Percentiles rank a stretch among this genome's conserved stretches.
Conservation (phyloP, 148 eudicot genomes). For the Persicaria tinctoria region DNA sequence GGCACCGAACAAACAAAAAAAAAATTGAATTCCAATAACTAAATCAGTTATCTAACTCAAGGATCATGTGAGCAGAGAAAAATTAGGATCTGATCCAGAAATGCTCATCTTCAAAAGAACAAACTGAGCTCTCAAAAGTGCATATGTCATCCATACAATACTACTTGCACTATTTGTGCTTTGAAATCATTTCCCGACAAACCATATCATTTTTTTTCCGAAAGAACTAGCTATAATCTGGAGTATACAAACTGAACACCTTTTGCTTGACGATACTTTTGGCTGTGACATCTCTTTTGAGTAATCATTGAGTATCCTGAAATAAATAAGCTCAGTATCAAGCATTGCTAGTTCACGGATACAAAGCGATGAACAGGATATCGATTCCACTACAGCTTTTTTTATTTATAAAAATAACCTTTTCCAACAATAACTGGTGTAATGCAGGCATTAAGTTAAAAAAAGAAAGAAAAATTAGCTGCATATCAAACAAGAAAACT, state of each 20-base stretch:
- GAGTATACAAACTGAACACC: conserved; percentile 24
- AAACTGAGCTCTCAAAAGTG: not conserved
- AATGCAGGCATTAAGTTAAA: not conserved
- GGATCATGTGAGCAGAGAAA: not conserved
- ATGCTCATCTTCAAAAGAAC: not conserved
- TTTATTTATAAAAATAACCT: not conserved
- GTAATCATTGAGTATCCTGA: conserved; percentile 58
- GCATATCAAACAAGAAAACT: not conserved
- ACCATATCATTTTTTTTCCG: not conserved
- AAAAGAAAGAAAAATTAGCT: not conserved
- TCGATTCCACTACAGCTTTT: not conserved
- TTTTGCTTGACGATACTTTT: conserved; percentile 35
- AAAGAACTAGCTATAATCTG: conserved; percentile 4
- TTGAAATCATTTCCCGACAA: not conserved
- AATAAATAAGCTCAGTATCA: conserved; percentile 4
- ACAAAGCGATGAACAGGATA: not conserved
- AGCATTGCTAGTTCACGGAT: not conserved
- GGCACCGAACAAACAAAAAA: not conserved
- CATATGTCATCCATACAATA: not conserved
- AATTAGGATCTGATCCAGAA: not conserved
- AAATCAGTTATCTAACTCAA: not conserved
- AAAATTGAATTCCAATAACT: not conserved
- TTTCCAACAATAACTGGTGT: not conserved
- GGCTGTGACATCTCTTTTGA: conserved; percentile 35
- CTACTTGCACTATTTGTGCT: not conserved